Evolutionary conservation across 805 yeast genomes (phyloP), one percentile per base, ranked within the genome.

Genomic region (Candida fluviatilis): DNA sequence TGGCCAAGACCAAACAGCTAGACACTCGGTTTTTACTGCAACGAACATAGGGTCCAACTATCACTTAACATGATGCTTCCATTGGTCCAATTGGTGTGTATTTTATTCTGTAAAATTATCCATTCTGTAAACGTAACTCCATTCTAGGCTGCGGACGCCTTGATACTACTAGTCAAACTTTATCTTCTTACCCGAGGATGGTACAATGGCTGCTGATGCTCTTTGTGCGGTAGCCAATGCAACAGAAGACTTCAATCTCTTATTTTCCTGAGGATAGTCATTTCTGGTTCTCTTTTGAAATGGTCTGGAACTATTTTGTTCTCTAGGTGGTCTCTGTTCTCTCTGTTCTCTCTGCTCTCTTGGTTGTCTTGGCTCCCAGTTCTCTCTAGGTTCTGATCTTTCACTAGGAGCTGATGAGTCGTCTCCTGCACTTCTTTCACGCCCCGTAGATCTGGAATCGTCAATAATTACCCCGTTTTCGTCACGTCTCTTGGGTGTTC

Each of bases 141-240:
- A n/a, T n/a, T n/a, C n/a, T n/a, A n/a, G n/a, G n/a, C n/a, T n/a
- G n/a, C n/a, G n/a, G n/a, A n/a, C n/a, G n/a, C n/a, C n/a, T n/a
- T n/a, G n/a, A n/a, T n/a, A n/a, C n/a, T n/a, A 26, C 45, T 58
- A 76, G 49, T 82, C 83, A 55, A 87, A 87, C 4, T 76, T 82
- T 29, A 75, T 71, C 58, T 89, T 91, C 64, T 86, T 90, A 58
- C 98, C 98, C n/a, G 81, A 71, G 1, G 96, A 84, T 35, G 86
- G 79, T 19, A 89, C 95, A 55, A 91, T 86, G 4, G 95, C 90
- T 14, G 88, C 87, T 52, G 86, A 82, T 6, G 81, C 95, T 66
- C 98, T 80, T 64, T 77, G 95, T 3, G 98, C 96, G 12, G 71
- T 70, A 2, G 96, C 91, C 50, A 91, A 71, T 0, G 96, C 96